phyloP scores from a whole-genome alignment of 257 asterid genomes.

The Rhazya stricta region DNA sequence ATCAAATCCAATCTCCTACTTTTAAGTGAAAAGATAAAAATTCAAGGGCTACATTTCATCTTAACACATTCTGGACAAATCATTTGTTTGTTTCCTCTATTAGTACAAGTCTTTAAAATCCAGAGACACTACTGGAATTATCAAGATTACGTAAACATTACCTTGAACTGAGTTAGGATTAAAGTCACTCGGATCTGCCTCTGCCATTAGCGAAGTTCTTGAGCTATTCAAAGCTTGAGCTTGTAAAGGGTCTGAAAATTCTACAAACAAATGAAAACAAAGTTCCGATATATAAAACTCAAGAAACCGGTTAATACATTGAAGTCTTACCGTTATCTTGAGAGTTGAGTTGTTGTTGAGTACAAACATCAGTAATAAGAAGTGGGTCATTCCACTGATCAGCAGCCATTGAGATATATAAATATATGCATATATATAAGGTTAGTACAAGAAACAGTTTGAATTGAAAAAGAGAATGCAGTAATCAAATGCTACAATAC shows the following conservation, averaged over 20 bases:
- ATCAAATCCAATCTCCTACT: neutral
- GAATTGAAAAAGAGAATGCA: slow-evolving; percentile 28
- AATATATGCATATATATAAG: slow-evolving; percentile 16
- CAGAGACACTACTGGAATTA: neutral
- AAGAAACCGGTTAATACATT: neutral
- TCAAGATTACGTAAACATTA: slow-evolving; percentile 13
- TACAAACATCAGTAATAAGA: slow-evolving; percentile 63
- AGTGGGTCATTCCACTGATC: slow-evolving; percentile 65
- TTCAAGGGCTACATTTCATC: neutral
- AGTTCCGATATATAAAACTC: neutral
- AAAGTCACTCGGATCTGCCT: slow-evolving; percentile 32
- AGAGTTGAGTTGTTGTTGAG: slow-evolving; percentile 29
- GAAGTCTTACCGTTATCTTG: slow-evolving; percentile 34
- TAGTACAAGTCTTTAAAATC: neutral
- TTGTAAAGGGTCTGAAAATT: slow-evolving; percentile 41
- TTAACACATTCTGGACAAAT: neutral
- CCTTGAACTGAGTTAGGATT: slow-evolving; percentile 48
- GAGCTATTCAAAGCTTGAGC: slow-evolving; percentile 20
- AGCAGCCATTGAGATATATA: slow-evolving; percentile 44
- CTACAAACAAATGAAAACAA: slow-evolving; percentile 20
- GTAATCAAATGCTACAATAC: slow-evolving; percentile 18
- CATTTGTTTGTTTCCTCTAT: neutral
- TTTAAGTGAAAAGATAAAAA: neutral
- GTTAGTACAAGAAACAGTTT: slow-evolving; percentile 31
- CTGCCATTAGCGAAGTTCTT: slow-evolving; percentile 37